Evolutionary conservation across 345 rosid genomes (phyloP).

Genomic region (Acer negundo): DNA sequence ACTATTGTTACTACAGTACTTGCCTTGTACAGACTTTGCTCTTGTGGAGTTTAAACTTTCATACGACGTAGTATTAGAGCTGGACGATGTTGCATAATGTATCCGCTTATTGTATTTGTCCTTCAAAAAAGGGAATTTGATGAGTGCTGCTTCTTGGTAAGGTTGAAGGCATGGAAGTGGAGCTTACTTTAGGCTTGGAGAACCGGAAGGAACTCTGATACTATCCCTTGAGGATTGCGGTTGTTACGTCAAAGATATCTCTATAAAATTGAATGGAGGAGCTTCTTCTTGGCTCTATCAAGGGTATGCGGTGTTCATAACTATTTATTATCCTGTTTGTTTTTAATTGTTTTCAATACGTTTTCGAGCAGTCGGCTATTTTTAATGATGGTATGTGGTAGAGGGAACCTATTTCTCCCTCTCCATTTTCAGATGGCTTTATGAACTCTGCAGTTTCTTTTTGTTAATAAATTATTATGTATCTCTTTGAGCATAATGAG

Average conservation of each 20-base stretch:
- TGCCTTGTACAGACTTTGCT: not conserved
- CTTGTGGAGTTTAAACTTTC: not conserved
- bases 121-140: constrained; percentile 46
- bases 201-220: constrained; percentile 66
- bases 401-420: not conserved
- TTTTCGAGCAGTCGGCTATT: not conserved
- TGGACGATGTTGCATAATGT: not conserved
- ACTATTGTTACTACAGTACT: not conserved
- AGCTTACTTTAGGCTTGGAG: constrained; percentile 79
- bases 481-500: not conserved
- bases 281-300: constrained; percentile 98
- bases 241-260: constrained; percentile 72
- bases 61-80: not conserved
- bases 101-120: constrained; percentile 25
- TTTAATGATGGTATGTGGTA: not conserved
- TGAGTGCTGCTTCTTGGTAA: constrained; percentile 57
- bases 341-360: not conserved
- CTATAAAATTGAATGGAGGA: constrained; percentile 83
- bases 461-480: not conserved
- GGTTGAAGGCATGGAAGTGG: constrained; percentile 99
- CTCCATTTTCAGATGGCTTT: not conserved
- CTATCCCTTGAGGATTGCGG: constrained; percentile 73
- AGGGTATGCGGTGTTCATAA: constrained; percentile 55
- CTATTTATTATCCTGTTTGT: not conserved
- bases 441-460: not conserved